Base-by-base conservation (phyloP, 164 flowering plant species). In the Vitis cinerea region DNA sequence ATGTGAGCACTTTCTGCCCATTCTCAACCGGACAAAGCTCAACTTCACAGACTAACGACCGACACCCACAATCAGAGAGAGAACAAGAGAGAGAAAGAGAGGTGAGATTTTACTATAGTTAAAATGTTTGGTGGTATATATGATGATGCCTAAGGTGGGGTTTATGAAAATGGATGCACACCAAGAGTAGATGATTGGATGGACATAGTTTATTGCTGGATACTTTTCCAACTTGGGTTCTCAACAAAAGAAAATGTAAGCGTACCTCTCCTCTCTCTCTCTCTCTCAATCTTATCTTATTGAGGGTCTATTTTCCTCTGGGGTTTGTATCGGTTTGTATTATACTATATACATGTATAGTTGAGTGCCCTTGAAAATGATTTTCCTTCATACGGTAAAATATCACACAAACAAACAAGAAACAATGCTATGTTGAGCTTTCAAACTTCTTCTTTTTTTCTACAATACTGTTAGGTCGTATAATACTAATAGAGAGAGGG, bases 1-100 rank as follows among this genome's bases (percentile, higher is more conserved):
- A 75, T 83, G 93, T 64, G 97, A 90, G 78, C 97, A 90, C 76
- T 85, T 90, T 66, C 97, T 90, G 53, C 85, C 92, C 95, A 90
- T 90, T 69, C 68, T 79, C 66, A 59, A 49, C 74, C 72, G 63
- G 70, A 77, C 76, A 63, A 47, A 58, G 11, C 70, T 60, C 74
- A 63, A 60, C 65, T 70, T 59, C 69, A 56, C 51, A 17, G 14
- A 74, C 23, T 14, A 69, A 61, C 54, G 37, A 59, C 74, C 64
- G 50, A 65, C 68, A 72, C 53, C 64, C 7, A n/a, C 61, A 29
- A 61, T 17, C 37, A 48, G 58, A 37, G 58, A 69, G 51, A 68
- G 61, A 65, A 50, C 69, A 16, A 55, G 62, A 61, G 50, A 71
- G 57, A 66, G 64, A 75, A 75, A 71, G 76, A 77, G 78, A 68